Base-by-base conservation (phyloP, 2,329 filamentous ascomycete genomes). In the Westerdykella ornata region DNA sequence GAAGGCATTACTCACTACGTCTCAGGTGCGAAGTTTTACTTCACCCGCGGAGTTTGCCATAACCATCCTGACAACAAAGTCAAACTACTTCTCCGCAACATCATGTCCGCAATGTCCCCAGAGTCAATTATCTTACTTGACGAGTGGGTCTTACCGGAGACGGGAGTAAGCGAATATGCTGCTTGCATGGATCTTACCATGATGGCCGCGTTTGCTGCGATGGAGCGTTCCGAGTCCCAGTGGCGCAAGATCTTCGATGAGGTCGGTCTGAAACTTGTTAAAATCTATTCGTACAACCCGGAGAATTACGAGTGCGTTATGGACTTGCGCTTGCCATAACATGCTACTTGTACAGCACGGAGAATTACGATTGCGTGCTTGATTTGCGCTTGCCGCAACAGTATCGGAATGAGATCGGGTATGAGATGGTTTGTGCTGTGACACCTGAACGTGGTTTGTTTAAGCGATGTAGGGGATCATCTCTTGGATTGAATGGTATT, bases 91-190 rank as follows among this genome's bases (percentile, higher is more conserved):
- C 58, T 73, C 9, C 42, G 44, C 9, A 56, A 64, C 12, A 45
- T 67, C 7, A 44, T 44, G 1, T 43, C 53, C 0, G 68, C 68
- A 2, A 59, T 71, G 53, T 52, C 45, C 1, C 41, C 50, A 1
- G 57, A 63, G 4, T 70, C 68, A 0, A 49, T 54, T 12, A 57
- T 73, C 16, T 44, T 73, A 16, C 66, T 73, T 37, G 66, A 70
- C 39, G 71, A 73, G n/a, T 36, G 68, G 16, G 64, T 72, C 3
- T 34, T 73, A 7, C 66, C 68, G 1, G 51, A 69, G 19, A 48
- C 35, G 3, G 57, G 58, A 3, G 63, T 56, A 1, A 50, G 60
- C 18, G 65, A 52, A 49, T 46, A 62, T 31, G 54, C 62, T 1
- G 48, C 62, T 1, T 47, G 52, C 9, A 41, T 63, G 8, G 69